Percentiles rank a stretch among this genome's conserved stretches.
phyloP scores from a whole-genome alignment of 2,329 filamentous ascomycete genomes.

The Colletotrichum zoysiae region DNA sequence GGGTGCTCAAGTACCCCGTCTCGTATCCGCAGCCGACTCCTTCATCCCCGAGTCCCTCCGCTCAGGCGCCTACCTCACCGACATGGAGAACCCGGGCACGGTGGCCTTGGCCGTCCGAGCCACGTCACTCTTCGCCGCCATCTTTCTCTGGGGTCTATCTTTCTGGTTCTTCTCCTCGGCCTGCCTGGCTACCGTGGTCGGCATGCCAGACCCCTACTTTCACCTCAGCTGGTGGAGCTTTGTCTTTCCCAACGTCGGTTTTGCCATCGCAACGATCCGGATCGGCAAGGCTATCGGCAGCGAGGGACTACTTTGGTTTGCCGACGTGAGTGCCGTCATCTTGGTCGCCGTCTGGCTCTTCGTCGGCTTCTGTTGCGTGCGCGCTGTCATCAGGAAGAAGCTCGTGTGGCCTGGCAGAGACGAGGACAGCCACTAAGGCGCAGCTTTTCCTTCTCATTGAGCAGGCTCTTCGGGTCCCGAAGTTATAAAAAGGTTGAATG shows the following conservation, averaged over 20 bases:
- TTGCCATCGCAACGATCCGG: conserved; percentile 66
- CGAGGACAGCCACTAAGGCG: conserved; percentile 43
- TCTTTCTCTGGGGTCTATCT: conserved; percentile 51
- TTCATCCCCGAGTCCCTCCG: conserved; percentile 31
- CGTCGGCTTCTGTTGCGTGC: conserved; percentile 56
- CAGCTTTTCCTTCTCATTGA: too few relatives aligned
- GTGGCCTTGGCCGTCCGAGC: conserved; percentile 38
- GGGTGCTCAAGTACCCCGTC: conserved; percentile 29
- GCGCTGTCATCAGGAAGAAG: conserved; percentile 58
- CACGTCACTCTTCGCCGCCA: conserved; percentile 29
- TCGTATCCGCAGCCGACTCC: conserved; percentile 25
- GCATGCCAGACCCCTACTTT: conserved; percentile 50
- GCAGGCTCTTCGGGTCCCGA: background rate
- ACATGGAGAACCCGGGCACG: conserved; percentile 27
- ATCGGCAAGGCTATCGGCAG: conserved; percentile 62
- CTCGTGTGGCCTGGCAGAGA: conserved; percentile 57
- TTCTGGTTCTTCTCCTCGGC: conserved; percentile 65
- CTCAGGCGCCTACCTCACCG: conserved; percentile 27
- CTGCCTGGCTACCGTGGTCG: conserved; percentile 57
- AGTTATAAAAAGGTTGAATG: background rate
- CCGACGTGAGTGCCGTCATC: conserved; percentile 63
- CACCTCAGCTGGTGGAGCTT: conserved; percentile 71
- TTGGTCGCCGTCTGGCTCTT: conserved; percentile 64
- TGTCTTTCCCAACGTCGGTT: conserved; percentile 70
- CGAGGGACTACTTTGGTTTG: conserved; percentile 59